A percentile compares a stretch with the other conserved stretches of the same genome.
phyloP scores from a whole-genome alignment of 2,329 filamentous ascomycete species.

The Claviceps pazoutovae region DNA sequence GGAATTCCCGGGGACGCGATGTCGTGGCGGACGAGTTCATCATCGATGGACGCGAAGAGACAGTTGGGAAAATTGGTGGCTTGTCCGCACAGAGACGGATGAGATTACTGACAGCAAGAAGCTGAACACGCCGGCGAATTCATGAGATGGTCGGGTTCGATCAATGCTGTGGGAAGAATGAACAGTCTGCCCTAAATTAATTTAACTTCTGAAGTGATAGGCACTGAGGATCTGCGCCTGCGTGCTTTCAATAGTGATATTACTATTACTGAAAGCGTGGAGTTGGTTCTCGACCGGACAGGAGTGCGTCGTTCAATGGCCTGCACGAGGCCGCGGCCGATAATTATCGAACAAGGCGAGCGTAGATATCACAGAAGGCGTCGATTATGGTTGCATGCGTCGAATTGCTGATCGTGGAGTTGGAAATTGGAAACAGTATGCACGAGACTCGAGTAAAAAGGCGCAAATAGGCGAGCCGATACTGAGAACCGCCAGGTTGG shows the following conservation, averaged over 20 bases:
- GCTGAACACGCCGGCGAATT: not conserved
- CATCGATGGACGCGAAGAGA: not conserved
- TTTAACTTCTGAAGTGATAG: not conserved
- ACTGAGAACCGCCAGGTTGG: not conserved
- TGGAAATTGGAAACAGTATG: not conserved
- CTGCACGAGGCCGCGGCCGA: not conserved
- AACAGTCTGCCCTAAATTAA: not conserved
- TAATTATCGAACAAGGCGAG: not conserved
- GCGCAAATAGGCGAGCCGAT: not conserved
- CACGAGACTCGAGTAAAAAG: not conserved
- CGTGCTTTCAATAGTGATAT: not conserved
- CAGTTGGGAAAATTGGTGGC: constrained; percentile 6
- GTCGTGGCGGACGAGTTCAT: constrained; percentile 3
- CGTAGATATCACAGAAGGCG: not conserved
- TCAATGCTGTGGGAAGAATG: not conserved
- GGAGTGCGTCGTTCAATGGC: not conserved
- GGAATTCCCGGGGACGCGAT: not conserved
- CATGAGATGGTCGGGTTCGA: constrained; percentile 2
- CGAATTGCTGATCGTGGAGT: not conserved
- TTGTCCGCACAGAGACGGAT: constrained; percentile 3
- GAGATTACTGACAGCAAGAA: constrained; percentile 2
- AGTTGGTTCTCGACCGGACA: not conserved
- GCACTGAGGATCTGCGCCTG: not conserved
- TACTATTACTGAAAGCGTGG: not conserved
- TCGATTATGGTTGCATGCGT: not conserved